Evolutionary conservation across 2,329 filamentous ascomycete genomes (phyloP), one percentile per base, ranked within the genome.

Genomic region (Talaromyces sp.): DNA sequence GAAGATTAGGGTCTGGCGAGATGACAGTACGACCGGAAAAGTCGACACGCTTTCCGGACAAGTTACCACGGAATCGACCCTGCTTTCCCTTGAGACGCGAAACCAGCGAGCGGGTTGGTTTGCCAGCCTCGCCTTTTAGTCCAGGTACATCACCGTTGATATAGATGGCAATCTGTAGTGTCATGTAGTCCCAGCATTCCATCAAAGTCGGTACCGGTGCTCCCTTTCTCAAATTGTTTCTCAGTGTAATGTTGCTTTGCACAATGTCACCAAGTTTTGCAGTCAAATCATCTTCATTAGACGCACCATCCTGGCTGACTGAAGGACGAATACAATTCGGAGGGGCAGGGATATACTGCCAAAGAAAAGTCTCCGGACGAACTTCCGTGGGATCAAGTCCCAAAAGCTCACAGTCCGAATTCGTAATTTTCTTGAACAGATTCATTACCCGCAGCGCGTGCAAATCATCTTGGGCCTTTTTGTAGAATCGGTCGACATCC

Each of bases 11-110:
- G 76, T 99, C 95, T 0, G 95, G 95, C 0, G 93, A 96, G 76
- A 99, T 99, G 76, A 99, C 95, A 0, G 95, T 99, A 75, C 95
- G 88, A 18, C 92, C 95, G 11, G 95, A 99, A 76, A 98, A 99
- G 74, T 99, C 93, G 60, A 99, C 95, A 84, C 95, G 93, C 78
- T 99, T 99, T 73, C 95, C 95, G 0, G 93, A 98, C 64, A 99
- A 77, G 71, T 99, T 99, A 63, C 96, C 95, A 79, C 95, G 89
- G 77, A 99, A 99, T 61, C 95, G 91, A 61, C 95, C 95, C 73
- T 98, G 93, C 73, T 99, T 99, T 68, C 95, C 95, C 78, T 99
- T 99, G 55, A 99, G 78, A 16, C 95, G 87, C 76, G 98, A 95
- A 65, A 93, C 96, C 73, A 99, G 96, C 18, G 95, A 95, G 69